Evolutionary conservation across 495 filamentous ascomycete species (phyloP).

Genomic region (Xanthoparmelia taractica): DNA sequence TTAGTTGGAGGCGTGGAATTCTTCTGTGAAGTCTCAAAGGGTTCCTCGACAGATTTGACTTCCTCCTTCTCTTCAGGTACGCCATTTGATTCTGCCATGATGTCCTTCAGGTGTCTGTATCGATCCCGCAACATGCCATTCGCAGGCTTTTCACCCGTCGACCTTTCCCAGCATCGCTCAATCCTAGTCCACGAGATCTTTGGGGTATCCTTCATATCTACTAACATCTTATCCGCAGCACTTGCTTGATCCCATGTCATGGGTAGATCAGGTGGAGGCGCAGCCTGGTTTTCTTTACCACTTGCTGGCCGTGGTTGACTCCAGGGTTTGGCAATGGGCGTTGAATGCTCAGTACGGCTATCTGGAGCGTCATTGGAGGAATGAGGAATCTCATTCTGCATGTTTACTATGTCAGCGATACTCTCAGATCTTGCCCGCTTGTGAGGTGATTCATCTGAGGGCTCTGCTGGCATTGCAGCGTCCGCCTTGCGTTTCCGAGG

Average conservation of each 20-base stretch:
- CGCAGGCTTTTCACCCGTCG: neutral
- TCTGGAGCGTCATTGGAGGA: neutral
- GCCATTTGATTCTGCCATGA: neutral
- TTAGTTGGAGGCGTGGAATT: neutral
- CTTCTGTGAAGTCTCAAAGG: neutral
- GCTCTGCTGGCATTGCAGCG: neutral
- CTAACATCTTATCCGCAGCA: neutral
- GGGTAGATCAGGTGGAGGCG: neutral
- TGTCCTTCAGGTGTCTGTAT: neutral
- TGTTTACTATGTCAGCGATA: neutral
- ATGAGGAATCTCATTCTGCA: neutral
- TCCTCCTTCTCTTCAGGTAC: neutral
- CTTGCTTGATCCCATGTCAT: neutral
- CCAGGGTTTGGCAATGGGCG: neutral
- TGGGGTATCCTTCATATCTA: neutral
- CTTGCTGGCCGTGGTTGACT: neutral
- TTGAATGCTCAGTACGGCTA: neutral
- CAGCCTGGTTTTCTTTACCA: neutral
- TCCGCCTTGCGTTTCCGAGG: slow-evolving; percentile 3
- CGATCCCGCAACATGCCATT: neutral
- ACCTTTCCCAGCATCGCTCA: neutral
- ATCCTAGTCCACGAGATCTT: neutral
- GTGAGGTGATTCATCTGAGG: neutral
- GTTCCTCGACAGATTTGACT: neutral
- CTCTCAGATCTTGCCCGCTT: neutral